These are phyloP conservation scores for Suhomyces canberraensis DNA, from an alignment of 805 yeast genomes.

Conservation along the genomic window DNA sequence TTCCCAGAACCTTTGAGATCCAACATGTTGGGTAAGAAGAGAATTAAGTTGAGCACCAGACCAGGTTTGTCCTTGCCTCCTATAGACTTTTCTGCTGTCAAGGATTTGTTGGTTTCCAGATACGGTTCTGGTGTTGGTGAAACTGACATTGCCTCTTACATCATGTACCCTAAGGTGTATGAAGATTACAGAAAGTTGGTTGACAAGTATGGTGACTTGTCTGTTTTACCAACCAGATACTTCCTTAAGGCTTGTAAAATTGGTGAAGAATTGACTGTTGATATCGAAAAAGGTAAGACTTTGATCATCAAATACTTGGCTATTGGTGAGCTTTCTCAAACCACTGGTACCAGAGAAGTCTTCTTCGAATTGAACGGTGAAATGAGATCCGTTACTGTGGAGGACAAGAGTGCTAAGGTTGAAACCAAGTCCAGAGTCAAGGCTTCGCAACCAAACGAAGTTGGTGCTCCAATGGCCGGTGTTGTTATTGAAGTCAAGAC, in stretches of 20 bases:
- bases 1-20: conserved; percentile 99
- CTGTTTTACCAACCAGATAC: conserved; percentile 88
- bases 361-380: conserved; percentile 98
- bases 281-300: conserved; percentile 92
- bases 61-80: conserved; percentile 93
- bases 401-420: conserved; percentile 81
- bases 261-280: conserved; percentile 85
- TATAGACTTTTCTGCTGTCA: conserved; percentile 68
- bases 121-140: conserved; percentile 74
- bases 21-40: conserved; percentile 84
- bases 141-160: conserved; percentile 88
- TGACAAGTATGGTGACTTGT: conserved; percentile 85
- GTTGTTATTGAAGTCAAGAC: conserved; percentile 93
- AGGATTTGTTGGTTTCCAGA: conserved; percentile 69
- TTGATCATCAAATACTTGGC: conserved; percentile 90
- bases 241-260: conserved; percentile 85
- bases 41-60: conserved; percentile 82
- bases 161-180: conserved; percentile 97
- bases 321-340: conserved; percentile 78
- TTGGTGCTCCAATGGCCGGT: conserved; percentile 99
- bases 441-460: conserved; percentile 89
- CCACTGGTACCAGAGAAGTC: conserved; percentile 91
- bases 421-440: conserved; percentile 85
- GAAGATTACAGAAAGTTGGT: conserved; percentile 75
- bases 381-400: conserved; percentile 90